Base-by-base conservation (phyloP, 345 rosid genomes). In the Stellera chamaejasme region DNA sequence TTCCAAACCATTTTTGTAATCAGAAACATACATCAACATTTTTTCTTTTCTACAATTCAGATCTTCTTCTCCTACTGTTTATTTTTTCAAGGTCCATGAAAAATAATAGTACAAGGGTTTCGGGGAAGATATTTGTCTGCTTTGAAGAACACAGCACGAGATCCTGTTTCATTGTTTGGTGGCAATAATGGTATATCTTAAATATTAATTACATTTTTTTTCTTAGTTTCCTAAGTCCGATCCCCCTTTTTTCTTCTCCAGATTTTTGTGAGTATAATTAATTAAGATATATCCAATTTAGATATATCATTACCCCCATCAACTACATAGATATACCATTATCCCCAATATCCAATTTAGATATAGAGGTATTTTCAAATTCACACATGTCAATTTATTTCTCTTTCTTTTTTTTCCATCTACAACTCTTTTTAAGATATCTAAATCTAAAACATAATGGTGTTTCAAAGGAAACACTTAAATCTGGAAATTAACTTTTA, bases 121-220 rank as follows among this genome's bases (percentile, higher is more conserved):
- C 46, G 43, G 50, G 50, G 26, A 48, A 32, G 14, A 50, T 50
- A 41, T 56, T 75, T 71, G 72, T 63, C 73, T 72, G 62, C 77
- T 63, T 74, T 67, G 48, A 39, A 61, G 61, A 55, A 45, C 67
- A 72, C 72, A 72, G 55, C 69, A 66, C 67, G 64, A 62, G 75
- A 57, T 45, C 69, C 65, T 67, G 70, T 48, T 51, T 51, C 39
- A 28, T 65, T 64, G 66, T 66, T 66, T 69, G 43, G 52, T 61
- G 11, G 39, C 39, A 32, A 32, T 32, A 56, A 27, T 39, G 57
- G 43, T 39, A 54, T 19, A 63, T 62, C 50, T 50, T n/a, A n/a
- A n/a, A n/a, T n/a, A 60, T 46, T 10, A 48, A 43, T 49, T 28
- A 6, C 49, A 32, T 2, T 0, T 32, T 32, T 32, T 32, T 32